Conservation (phyloP, 169 alveolate species). For the Eimeria sp. region DNA sequence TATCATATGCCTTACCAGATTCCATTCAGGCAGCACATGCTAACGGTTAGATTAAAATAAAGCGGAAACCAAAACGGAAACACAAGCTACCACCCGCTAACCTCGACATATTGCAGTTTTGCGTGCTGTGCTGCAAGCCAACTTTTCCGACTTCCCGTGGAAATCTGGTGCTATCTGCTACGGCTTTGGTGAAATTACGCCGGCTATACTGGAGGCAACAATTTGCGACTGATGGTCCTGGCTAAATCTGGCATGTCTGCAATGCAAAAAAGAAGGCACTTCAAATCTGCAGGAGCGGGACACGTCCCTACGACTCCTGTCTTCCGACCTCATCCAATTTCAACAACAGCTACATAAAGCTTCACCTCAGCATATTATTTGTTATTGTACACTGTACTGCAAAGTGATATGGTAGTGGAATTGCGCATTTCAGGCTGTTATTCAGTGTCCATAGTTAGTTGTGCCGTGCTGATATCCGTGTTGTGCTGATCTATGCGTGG, state of each 20-base stretch:
- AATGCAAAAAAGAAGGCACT: background rate
- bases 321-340: background rate
- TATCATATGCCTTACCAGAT: background rate
- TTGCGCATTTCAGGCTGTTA: background rate
- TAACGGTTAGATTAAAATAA: no score
- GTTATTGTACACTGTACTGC: no score
- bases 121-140: background rate
- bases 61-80: background rate
- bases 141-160: background rate
- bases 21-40: background rate
- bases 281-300: no score
- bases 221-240: background rate
- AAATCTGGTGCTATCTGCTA: background rate
- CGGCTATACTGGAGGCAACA: background rate
- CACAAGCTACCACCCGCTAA: background rate
- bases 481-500: background rate
- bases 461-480: background rate
- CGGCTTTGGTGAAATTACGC: background rate
- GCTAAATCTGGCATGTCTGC: background rate
- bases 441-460: background rate
- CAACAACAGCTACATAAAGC: background rate
- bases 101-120: background rate
- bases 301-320: no score
- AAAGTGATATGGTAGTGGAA: no score
- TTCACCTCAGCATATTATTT: no score